Base-by-base conservation (phyloP, 495 filamentous ascomycete species). In the Hapsidospora chrysogenum region DNA sequence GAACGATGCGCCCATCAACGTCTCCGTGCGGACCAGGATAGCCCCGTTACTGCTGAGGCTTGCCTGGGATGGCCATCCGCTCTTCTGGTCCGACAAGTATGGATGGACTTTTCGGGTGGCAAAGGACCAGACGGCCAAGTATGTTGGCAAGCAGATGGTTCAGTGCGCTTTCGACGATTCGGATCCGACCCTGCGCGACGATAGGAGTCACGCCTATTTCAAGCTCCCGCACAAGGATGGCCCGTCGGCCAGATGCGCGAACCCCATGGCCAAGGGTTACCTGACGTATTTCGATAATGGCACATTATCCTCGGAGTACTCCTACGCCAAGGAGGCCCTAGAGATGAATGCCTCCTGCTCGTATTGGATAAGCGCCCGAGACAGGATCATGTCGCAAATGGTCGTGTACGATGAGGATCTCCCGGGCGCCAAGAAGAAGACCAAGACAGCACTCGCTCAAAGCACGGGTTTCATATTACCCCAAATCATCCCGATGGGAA, bases 401-500 rank as follows among this genome's bases (percentile, higher is more conserved):
- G 87, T 94, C 13, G 78, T 99, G 6, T 94, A 93, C 43, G 62
- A 80, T 36, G 63, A 74, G 30, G 72, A 92, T 32, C 43, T 72
- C 9, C 30, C 41, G 3, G 30, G n/a, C 2, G 23, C 23, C 11
- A 15, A 17, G 25, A 15, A 13, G 7, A 33, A 17, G 23, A 29
- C 21, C 14, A 27, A 16, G 28, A 28, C 27, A 8, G 25, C 14
- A 17, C 3, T 9, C 2, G 14, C 17, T 21, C 13, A 2, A 14
- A 19, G 8, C n/a, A 8, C n/a, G 2, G 89, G 89, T 3, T 89
- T 80, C 44, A 95, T 99, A 43, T 58, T 99, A n/a, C 89, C 89
- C n/a, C 89, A 99, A 47, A 58, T 99, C 35, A 95, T 99, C 40
- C 89, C 89, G 8, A 99, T 99, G 89, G 89, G 89, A 10, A 99